A percentile compares a stretch with the other conserved stretches of the same genome.
Conservation (phyloP, 192 early-diverging fungal species). For the Backusella tarrabulga region DNA sequence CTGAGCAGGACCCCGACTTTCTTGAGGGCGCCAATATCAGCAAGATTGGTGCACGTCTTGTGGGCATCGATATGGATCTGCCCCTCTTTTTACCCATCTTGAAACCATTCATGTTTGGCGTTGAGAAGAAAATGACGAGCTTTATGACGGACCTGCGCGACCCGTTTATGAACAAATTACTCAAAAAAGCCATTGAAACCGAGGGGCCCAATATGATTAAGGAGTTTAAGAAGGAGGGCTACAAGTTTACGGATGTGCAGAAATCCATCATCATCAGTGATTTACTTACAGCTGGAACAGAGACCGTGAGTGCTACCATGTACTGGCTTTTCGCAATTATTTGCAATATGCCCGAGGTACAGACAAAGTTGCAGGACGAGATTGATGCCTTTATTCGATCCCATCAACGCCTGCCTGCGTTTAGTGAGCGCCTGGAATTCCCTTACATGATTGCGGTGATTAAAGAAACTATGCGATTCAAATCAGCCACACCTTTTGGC, state of each 20-base stretch:
- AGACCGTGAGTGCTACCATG: constrained; percentile 3
- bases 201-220: constrained; percentile 2
- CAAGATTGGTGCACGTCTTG: background rate
- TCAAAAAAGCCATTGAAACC: background rate
- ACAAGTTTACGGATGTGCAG: background rate
- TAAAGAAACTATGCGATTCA: constrained; percentile 10
- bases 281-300: constrained; percentile 6
- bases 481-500: constrained; percentile 5
- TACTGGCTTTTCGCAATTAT: constrained; percentile 10
- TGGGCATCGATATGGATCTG: background rate
- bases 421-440: background rate
- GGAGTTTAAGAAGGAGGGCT: background rate
- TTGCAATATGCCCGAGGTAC: constrained; percentile 16
- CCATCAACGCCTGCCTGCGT: background rate
- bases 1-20: constrained; percentile 4
- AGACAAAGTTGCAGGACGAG: constrained; percentile 11
- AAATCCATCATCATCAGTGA: background rate
- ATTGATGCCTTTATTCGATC: constrained; percentile 7
- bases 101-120: background rate
- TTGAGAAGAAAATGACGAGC: background rate
- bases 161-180: background rate
- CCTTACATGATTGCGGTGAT: constrained; percentile 23
- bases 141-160: background rate
- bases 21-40: background rate
- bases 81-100: background rate